Evolutionary conservation across 1,284 basidiomycete genomes (phyloP).

Genomic region (Moesziomyces antarcticus): DNA sequence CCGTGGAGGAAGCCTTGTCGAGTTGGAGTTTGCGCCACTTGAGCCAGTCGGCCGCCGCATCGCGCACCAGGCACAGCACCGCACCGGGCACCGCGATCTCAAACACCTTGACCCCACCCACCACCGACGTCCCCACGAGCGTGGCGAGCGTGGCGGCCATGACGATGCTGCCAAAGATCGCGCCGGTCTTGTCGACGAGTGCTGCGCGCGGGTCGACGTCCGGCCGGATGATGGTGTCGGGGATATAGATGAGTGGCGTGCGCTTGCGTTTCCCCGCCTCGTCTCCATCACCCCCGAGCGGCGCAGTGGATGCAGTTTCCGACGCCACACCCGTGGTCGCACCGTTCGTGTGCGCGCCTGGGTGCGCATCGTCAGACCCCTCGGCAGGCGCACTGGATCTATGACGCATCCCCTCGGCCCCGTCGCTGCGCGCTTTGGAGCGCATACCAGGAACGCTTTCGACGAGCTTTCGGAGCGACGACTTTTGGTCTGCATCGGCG

Average conservation of each 20-base stretch:
- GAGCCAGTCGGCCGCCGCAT: conserved; percentile 74
- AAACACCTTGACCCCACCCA: conserved; percentile 73
- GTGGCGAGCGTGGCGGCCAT: conserved; percentile 73
- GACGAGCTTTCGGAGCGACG: conserved; percentile 28
- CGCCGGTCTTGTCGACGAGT: conserved; percentile 72
- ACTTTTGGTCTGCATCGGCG: conserved; percentile 5
- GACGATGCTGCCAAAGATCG: conserved; percentile 71
- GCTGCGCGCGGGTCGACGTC: conserved; percentile 70
- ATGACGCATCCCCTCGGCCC: conserved; percentile 21
- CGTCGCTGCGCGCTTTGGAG: neutral
- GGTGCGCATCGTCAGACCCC: conserved; percentile 5
- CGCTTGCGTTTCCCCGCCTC: conserved; percentile 9
- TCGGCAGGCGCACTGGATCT: conserved; percentile 12
- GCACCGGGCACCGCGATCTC: conserved; percentile 88
- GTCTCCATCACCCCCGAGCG: conserved; percentile 3
- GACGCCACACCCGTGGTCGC: conserved; percentile 14
- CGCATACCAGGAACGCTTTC: conserved; percentile 37
- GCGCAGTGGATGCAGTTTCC: conserved; percentile 12
- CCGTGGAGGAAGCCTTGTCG: conserved; percentile 14
- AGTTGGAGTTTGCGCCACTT: conserved; percentile 27
- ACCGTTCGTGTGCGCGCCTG: neutral
- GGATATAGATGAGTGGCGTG: conserved; percentile 67
- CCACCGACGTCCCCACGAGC: conserved; percentile 73
- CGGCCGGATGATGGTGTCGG: conserved; percentile 69
- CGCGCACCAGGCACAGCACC: conserved; percentile 76